A percentile compares a stretch with the other conserved stretches of the same genome.
These are phyloP conservation scores for Aspergillus pseudonomiae DNA, from an alignment of 2,329 filamentous ascomycete genomes.

Conservation along the genomic window DNA sequence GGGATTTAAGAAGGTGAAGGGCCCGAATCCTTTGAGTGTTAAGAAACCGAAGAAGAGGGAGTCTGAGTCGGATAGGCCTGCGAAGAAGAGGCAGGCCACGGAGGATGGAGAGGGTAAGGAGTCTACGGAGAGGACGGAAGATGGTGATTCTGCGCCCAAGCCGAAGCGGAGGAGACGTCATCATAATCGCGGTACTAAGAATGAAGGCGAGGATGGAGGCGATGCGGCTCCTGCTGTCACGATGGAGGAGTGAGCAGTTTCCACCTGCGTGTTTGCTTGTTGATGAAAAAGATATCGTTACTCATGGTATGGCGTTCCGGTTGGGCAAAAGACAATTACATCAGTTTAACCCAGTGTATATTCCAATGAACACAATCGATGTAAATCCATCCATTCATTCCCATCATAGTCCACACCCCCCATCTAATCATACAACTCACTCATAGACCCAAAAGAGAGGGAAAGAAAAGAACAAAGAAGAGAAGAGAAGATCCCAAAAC, in stretches of 20 bases:
- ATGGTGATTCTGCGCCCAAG: slow-evolving; percentile 32
- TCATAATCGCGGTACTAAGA: slow-evolving; percentile 31
- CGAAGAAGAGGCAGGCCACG: slow-evolving; percentile 22
- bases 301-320: slow-evolving; percentile 36
- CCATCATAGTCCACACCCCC: neutral
- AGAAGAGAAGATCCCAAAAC: neutral
- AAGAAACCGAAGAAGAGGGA: slow-evolving; percentile 49
- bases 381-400: neutral
- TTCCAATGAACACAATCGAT: slow-evolving; percentile 13
- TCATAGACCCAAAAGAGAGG: neutral
- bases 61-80: slow-evolving; percentile 22
- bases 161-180: slow-evolving; percentile 40
- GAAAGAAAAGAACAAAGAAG: neutral
- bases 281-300: slow-evolving; percentile 4
- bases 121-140: slow-evolving; percentile 18
- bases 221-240: slow-evolving; percentile 21
- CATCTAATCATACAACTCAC: neutral
- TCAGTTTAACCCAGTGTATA: slow-evolving; percentile 23
- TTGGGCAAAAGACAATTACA: slow-evolving; percentile 28
- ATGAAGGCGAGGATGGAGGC: slow-evolving; percentile 16
- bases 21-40: slow-evolving; percentile 51
- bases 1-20: slow-evolving; percentile 44
- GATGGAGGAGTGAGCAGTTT: slow-evolving; percentile 15
- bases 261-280: neutral
- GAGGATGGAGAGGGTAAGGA: slow-evolving; percentile 6